Conservation (phyloP, 2,329 filamentous ascomycete genomes). For the Arthroderma sp. region DNA sequence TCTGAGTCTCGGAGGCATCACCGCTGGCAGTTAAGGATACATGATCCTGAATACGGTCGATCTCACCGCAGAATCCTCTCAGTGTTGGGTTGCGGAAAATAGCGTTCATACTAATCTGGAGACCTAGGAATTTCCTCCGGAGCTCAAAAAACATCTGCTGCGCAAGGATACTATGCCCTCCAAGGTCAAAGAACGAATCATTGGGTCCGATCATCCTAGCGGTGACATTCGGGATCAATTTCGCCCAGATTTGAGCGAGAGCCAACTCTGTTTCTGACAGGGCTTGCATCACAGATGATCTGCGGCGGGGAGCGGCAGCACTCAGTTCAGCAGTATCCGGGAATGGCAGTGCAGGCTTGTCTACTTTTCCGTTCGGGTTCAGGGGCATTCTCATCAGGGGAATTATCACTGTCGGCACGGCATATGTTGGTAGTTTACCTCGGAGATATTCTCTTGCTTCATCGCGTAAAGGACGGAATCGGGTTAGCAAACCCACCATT, state of each 20-base stretch:
- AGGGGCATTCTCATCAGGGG: constrained; percentile 59
- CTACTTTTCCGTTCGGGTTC: constrained; percentile 79
- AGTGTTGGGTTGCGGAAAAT: constrained; percentile 21
- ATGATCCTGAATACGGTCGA: constrained; percentile 39
- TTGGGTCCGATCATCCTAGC: constrained; percentile 52
- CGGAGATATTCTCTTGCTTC: constrained; percentile 26
- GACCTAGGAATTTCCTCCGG: constrained; percentile 38
- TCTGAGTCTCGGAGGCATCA: constrained; percentile 7
- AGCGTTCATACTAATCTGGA: constrained; percentile 14
- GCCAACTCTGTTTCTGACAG: constrained; percentile 48
- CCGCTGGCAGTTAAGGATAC: constrained; percentile 30
- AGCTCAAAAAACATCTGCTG: constrained; percentile 68
- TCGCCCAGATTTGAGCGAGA: constrained; percentile 61
- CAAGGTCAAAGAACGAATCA: constrained; percentile 63
- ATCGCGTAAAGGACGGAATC: constrained; percentile 47
- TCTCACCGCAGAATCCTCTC: constrained; percentile 36
- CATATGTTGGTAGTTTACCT: constrained; percentile 59
- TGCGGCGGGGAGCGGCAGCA: constrained; percentile 40
- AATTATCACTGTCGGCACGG: constrained; percentile 62
- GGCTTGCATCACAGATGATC: constrained; percentile 36
- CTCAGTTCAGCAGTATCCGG: constrained; percentile 58
- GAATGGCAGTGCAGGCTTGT: constrained; percentile 67
- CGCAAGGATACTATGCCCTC: constrained; percentile 68
- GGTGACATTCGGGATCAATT: constrained; percentile 53
- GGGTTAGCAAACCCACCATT: constrained; percentile 43